Base-by-base conservation (phyloP, 306 rosid genomes). In the Inga oerstediana region DNA sequence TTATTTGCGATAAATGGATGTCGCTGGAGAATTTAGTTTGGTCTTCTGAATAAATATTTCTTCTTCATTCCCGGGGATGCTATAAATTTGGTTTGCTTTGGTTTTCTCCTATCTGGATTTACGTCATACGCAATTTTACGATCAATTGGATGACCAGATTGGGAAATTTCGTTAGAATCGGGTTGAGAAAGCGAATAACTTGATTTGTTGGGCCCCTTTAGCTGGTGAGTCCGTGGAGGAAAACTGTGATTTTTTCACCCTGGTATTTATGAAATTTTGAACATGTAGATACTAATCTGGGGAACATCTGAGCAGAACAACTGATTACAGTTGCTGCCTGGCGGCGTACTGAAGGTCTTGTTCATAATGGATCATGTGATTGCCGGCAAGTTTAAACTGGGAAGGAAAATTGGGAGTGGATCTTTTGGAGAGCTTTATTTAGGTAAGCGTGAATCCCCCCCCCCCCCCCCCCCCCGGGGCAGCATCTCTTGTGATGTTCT, bases 341-440 rank as follows among this genome's bases (percentile, higher is more conserved):
- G 71, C 69, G 85, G 72, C 84, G 70, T 75, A 54, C 74, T 83
- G 89, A 80, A 88, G 86, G 77, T 75, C 61, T 85, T 88, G 15
- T 79, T 84, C 83, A 89, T 84, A 79, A 97, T 97, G 99, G 99
- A 97, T 78, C 98, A 90, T 87, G 97, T 92, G 85, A 86, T 97
- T 88, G 98, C 88, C 81, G 96, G 94, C 7, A 94, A 89, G 90
- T 97, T 97, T 82, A 97, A 92, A 89, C 87, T 97, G 34, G 99
- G 99, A 81, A 93, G 98, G 89, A 97, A 97, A 91, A 97, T 97
- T 86, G 99, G 99, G 48, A 94, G 99, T 84, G 99, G 99, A 69
- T 97, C 99, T 76, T 97, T 97, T 76, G 99, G 99, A 70, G 99
- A 97, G 91, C 99, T 97, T 37, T 97, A 94, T 92, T 64, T 97